Conservation (phyloP, 768 basidiomycete species). For the Agaricus bisporus region DNA sequence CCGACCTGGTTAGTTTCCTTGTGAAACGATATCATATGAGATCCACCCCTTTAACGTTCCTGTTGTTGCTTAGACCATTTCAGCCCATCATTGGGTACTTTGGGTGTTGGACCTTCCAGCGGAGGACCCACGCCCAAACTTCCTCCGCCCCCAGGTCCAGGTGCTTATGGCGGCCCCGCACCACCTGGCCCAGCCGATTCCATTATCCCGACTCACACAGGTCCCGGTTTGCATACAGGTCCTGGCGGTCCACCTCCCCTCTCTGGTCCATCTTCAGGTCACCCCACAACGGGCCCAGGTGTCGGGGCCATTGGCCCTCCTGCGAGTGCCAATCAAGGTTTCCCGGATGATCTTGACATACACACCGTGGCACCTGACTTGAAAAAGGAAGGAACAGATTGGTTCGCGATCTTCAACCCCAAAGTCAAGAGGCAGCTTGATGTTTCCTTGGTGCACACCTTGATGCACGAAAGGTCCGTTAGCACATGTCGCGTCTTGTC, state of each 20-base stretch:
- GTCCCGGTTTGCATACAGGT: constrained; percentile 6
- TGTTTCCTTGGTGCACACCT: constrained; percentile 70
- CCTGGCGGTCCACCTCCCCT: constrained; percentile 9
- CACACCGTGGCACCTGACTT: constrained; percentile 42
- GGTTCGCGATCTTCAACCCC: constrained; percentile 83
- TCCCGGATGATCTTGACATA: constrained; percentile 37
- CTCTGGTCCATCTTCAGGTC: constrained; percentile 7
- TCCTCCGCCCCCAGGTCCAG: constrained; percentile 13
- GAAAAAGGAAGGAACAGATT: constrained; percentile 70
- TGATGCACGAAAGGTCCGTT: constrained; percentile 75
- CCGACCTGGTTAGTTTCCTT: constrained; percentile 5
- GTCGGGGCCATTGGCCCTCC: constrained; percentile 1
- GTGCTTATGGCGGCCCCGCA: constrained; percentile 3
- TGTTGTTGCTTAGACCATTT: constrained; percentile 12
- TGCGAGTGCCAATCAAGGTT: constrained; percentile 16
- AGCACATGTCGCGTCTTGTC: background rate
- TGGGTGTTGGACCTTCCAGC: constrained; percentile 4
- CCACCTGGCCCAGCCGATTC: constrained; percentile 4
- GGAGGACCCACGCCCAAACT: constrained; percentile 11
- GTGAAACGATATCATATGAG: background rate
- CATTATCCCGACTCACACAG: constrained; percentile 2
- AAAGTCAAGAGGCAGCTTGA: constrained; percentile 67
- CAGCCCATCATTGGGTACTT: constrained; percentile 14
- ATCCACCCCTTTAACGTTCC: background rate
- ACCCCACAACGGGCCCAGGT: constrained; percentile 5